Conservation (phyloP, 805 yeast genomes). For the Komagataella populi region DNA sequence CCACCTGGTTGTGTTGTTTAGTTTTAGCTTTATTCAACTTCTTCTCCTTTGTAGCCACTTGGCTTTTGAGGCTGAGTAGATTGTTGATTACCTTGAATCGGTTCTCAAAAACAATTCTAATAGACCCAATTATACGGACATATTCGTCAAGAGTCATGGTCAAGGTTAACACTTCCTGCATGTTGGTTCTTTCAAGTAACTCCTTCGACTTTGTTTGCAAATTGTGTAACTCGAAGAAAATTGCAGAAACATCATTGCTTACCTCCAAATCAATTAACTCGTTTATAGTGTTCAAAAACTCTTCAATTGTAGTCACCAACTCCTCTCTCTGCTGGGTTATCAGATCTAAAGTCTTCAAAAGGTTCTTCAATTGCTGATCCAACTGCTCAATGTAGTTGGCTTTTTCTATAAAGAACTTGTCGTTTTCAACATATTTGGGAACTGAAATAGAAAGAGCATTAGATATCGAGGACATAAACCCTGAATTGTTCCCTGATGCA, state of each 20-base stretch:
- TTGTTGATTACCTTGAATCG: constrained; percentile 44
- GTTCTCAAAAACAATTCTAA: constrained; percentile 60
- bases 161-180: constrained; percentile 77
- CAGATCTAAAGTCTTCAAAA: constrained; percentile 58
- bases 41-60: constrained; percentile 30
- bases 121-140: constrained; percentile 60
- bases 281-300: constrained; percentile 37
- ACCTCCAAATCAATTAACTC: constrained; percentile 66
- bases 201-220: constrained; percentile 62
- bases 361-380: constrained; percentile 57
- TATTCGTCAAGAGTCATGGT: constrained; percentile 87
- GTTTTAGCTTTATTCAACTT: constrained; percentile 27
- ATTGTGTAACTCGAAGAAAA: constrained; percentile 57
- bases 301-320: constrained; percentile 53
- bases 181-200: constrained; percentile 58
- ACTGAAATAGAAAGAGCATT: constrained; percentile 51
- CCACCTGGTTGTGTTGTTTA: constrained; percentile 38
- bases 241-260: constrained; percentile 46
- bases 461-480: constrained; percentile 58
- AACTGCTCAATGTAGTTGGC: constrained; percentile 54
- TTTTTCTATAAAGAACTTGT: constrained; percentile 62
- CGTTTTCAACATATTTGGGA: constrained; percentile 60
- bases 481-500: constrained; percentile 24
- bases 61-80: constrained; percentile 28
- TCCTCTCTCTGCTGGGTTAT: constrained; percentile 69